These are phyloP conservation scores for Leccinum fuscescens DNA, from an alignment of 1,284 basidiomycete species.

Conservation along the genomic window DNA sequence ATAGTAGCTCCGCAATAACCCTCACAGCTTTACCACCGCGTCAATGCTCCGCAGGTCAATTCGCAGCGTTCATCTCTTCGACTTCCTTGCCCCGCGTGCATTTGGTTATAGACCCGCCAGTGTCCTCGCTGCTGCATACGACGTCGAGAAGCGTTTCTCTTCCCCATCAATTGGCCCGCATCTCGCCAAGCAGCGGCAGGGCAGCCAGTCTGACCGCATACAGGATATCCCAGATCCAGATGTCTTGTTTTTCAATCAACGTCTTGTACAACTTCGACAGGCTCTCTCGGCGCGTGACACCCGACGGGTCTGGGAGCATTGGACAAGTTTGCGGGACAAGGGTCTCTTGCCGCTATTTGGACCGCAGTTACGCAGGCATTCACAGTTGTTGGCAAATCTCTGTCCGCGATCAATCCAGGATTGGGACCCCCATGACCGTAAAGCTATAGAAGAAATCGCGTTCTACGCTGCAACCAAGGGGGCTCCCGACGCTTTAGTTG, in stretches of 20 bases:
- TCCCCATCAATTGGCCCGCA: background rate
- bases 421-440: conserved; percentile 32
- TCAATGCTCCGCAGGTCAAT: conserved; percentile 39
- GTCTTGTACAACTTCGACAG: conserved; percentile 36
- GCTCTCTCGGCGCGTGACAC: conserved; percentile 38
- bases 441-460: conserved; percentile 46
- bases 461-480: conserved; percentile 45
- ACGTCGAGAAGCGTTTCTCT: background rate
- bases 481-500: conserved; percentile 45
- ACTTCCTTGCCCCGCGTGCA: conserved; percentile 34
- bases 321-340: conserved; percentile 45
- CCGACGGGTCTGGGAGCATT: conserved; percentile 36
- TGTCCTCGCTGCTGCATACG: conserved; percentile 10
- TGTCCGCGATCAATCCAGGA: conserved; percentile 24
- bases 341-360: conserved; percentile 44
- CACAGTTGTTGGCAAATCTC: conserved; percentile 35
- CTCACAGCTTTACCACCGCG: background rate
- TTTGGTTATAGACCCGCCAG: conserved; percentile 14
- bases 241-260: conserved; percentile 35
- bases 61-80: conserved; percentile 32
- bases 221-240: conserved; percentile 33
- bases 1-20: background rate
- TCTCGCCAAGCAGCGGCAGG: conserved; percentile 7
- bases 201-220: conserved; percentile 4
- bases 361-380: conserved; percentile 41